phyloP scores from a whole-genome alignment of 108 stramenopile species.

The Aurantiochytrium sp. region DNA sequence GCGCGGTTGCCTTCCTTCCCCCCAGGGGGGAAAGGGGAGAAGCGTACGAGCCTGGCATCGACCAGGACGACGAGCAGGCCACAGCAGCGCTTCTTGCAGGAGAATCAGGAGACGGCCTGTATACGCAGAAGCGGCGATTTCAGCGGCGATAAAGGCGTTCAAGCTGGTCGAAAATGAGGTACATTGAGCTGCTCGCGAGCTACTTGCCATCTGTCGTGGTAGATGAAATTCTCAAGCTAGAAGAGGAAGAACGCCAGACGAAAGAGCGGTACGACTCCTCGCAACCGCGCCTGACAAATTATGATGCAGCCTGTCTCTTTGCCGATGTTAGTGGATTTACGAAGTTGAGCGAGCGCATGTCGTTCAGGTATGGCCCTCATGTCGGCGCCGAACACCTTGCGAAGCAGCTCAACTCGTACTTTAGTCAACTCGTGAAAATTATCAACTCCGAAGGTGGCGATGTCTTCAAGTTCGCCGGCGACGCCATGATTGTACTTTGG shows the following conservation, averaged over 20 bases:
- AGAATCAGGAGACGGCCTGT: no score
- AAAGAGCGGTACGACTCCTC: neutral
- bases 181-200: conserved; percentile 30
- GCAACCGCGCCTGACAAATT: neutral
- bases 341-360: conserved; percentile 43
- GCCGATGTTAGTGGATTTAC: conserved; percentile 57
- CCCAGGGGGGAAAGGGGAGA: no score
- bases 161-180: conserved; percentile 4
- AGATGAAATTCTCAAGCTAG: conserved; percentile 8
- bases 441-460: conserved; percentile 52
- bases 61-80: no score
- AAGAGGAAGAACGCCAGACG: neutral
- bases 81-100: no score
- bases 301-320: conserved; percentile 48
- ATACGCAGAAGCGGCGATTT: no score
- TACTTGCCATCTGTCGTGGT: conserved; percentile 37
- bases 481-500: conserved; percentile 57
- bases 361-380: conserved; percentile 5
- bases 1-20: no score
- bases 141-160: no score
- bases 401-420: conserved; percentile 51
- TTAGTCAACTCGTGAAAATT: conserved; percentile 44
- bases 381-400: conserved; percentile 49
- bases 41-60: no score
- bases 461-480: conserved; percentile 59